Evolutionary conservation across 2,329 filamentous ascomycete species (phyloP).

Genomic region (Fusarium sp.): DNA sequence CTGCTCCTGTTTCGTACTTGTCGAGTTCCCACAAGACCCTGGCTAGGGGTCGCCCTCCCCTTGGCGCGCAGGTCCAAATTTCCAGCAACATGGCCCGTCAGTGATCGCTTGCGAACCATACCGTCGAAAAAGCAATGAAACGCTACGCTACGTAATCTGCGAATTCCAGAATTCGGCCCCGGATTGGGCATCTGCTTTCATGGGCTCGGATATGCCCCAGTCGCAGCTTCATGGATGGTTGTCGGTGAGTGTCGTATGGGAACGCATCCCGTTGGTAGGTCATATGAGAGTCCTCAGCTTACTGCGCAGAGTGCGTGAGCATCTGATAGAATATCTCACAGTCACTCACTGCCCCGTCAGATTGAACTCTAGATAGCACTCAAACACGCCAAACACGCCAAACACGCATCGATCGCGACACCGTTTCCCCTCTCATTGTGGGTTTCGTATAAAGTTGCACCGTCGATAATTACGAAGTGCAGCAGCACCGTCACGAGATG

Average conservation of each 20-base stretch:
- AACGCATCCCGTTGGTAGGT: slow-evolving; percentile 20
- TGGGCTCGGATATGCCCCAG: slow-evolving; percentile 21
- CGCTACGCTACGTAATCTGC: slow-evolving; percentile 28
- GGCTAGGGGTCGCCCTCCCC: slow-evolving; percentile 38
- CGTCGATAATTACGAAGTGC: not conserved
- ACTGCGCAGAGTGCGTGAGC: not conserved
- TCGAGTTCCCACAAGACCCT: slow-evolving; percentile 32
- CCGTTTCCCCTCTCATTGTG: not conserved
- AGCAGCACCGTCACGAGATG: not conserved
- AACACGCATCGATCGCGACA: not conserved
- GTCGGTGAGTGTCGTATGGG: slow-evolving; percentile 19
- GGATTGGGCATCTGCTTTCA: slow-evolving; percentile 20
- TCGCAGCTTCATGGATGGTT: not conserved
- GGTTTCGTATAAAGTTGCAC: not conserved
- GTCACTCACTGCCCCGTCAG: not conserved
- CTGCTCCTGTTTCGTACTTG: slow-evolving; percentile 34
- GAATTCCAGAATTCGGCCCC: slow-evolving; percentile 29
- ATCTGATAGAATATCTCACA: not conserved
- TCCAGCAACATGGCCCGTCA: slow-evolving; percentile 33
- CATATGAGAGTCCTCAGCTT: slow-evolving; percentile 21
- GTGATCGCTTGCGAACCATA: slow-evolving; percentile 31
- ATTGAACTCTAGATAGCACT: not conserved
- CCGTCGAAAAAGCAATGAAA: slow-evolving; percentile 31
- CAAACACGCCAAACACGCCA: not conserved
- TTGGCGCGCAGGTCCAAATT: slow-evolving; percentile 45